Evolutionary conservation across 306 rosid genomes (phyloP).

Genomic region (Vicia villosa): DNA sequence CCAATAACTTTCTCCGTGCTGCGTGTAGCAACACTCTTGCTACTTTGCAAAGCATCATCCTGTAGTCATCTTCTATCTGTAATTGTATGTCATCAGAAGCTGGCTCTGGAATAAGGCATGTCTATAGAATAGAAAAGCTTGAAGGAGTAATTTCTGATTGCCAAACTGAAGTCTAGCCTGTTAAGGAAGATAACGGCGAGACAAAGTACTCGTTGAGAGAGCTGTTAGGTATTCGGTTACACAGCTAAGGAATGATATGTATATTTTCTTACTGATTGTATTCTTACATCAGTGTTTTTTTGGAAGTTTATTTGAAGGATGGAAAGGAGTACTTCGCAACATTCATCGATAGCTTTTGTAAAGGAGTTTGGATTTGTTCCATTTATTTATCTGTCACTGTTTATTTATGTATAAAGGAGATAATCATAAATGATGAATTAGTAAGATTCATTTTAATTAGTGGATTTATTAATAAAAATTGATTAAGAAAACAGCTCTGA

Average conservation of each 20-base stretch:
- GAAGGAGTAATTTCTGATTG: slow-evolving; percentile 1
- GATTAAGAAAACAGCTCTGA: not conserved
- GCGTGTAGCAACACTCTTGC: not conserved
- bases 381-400: no score
- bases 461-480: not conserved
- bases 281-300: slow-evolving; percentile 27
- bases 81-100: slow-evolving; percentile 31
- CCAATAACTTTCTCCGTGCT: not conserved
- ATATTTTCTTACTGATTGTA: no score
- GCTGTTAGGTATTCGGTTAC: slow-evolving; percentile 17
- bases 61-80: slow-evolving; percentile 14
- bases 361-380: no score
- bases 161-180: not conserved
- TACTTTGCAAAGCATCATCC: slow-evolving; percentile 1
- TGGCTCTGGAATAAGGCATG: slow-evolving; percentile 9
- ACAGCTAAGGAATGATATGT: no score
- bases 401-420: no score
- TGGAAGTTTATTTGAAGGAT: slow-evolving; percentile 9
- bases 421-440: no score
- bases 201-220: slow-evolving; percentile 14
- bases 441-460: no score
- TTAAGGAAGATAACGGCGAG: slow-evolving; percentile 20
- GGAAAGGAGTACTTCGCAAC: not conserved
- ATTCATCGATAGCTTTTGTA: no score
- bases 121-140: not conserved